phyloP scores from a whole-genome alignment of 768 basidiomycete genomes.

The Thelephora aurantiotincta region DNA sequence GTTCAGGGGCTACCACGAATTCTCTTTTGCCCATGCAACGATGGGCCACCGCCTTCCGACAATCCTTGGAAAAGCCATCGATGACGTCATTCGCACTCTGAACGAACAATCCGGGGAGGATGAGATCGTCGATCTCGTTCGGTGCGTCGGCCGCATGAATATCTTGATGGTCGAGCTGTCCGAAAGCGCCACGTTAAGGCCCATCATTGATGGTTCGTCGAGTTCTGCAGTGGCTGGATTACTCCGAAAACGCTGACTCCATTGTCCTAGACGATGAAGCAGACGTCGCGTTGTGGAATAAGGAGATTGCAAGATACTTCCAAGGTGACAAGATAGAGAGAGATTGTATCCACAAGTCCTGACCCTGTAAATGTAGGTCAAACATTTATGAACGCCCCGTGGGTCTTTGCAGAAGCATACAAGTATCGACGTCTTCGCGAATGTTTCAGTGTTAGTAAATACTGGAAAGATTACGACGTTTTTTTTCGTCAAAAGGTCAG shows the following conservation, averaged over 20 bases:
- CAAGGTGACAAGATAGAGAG: constrained; percentile 35
- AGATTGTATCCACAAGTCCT: neutral
- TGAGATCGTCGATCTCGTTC: constrained; percentile 66
- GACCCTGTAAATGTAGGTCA: constrained; percentile 33
- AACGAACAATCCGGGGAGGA: constrained; percentile 81
- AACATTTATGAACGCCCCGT: constrained; percentile 92
- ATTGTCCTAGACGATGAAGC: constrained; percentile 52
- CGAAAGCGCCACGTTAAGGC: constrained; percentile 69
- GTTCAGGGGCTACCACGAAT: constrained; percentile 53
- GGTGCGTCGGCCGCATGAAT: constrained; percentile 84
- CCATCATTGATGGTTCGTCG: constrained; percentile 48
- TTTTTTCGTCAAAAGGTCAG: constrained; percentile 85
- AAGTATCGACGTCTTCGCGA: constrained; percentile 87
- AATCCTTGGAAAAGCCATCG: constrained; percentile 90
- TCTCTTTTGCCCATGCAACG: constrained; percentile 80
- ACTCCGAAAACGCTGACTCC: too few species aligned
- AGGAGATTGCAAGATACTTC: constrained; percentile 91
- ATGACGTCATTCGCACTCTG: constrained; percentile 78
- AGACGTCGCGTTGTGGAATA: constrained; percentile 93
- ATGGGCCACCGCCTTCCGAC: constrained; percentile 95
- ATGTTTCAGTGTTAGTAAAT: constrained; percentile 84
- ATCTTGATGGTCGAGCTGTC: constrained; percentile 79
- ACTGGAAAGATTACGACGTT: constrained; percentile 85
- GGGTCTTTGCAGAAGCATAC: constrained; percentile 94
- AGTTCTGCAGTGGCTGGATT: too few species aligned